Evolutionary conservation across 208 protist species (phyloP).

Genomic region (Leishmania turanica): DNA sequence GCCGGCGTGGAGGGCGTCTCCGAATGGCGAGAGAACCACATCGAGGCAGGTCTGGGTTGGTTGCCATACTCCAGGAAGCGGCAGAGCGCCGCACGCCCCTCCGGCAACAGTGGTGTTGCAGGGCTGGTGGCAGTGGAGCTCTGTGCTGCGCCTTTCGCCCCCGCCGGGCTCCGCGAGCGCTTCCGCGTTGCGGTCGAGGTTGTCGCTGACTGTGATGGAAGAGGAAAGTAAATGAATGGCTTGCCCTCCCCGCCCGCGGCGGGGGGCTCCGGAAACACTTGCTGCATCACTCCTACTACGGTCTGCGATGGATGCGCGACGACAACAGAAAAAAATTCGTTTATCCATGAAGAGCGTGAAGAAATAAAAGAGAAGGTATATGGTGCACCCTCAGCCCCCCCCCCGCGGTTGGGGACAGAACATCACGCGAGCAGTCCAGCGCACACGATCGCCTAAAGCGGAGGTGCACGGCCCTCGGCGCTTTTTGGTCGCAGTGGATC

Average conservation of each 20-base stretch:
- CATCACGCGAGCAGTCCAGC: neutral
- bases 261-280: constrained; percentile 21
- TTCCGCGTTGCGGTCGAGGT: neutral
- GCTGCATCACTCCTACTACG: constrained; percentile 11
- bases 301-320: neutral
- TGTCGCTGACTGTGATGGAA: neutral
- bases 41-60: constrained; percentile 3
- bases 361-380: neutral
- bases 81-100: constrained; percentile 7
- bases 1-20: neutral
- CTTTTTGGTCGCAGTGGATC: neutral
- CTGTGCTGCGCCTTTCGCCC: neutral
- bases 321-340: neutral
- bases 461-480: neutral
- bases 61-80: constrained; percentile 36
- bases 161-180: constrained; percentile 10
- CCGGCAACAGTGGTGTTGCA: constrained; percentile 1
- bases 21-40: neutral
- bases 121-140: neutral
- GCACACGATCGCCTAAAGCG: neutral
- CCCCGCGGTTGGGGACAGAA: neutral
- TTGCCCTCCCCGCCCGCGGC: neutral
- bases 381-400: neutral
- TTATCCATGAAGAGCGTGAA: neutral
- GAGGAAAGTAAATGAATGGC: constrained; percentile 22